Evolutionary conservation across 2,329 filamentous ascomycete genomes (phyloP).

Genomic region (Apiospora malaysiana): DNA sequence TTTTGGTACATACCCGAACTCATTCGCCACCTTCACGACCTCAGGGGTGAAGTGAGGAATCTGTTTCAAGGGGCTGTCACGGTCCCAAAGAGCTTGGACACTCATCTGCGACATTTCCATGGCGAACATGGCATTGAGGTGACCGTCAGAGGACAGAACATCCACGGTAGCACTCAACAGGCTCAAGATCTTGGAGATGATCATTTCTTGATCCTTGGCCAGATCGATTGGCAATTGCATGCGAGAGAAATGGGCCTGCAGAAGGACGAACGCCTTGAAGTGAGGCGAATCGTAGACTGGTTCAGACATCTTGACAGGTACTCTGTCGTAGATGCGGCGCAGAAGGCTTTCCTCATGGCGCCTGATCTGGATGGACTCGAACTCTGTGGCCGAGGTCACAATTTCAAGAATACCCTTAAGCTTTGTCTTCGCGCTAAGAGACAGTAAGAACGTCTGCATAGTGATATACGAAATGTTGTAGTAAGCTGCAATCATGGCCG

Average conservation of each 20-base stretch:
- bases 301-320: slow-evolving; percentile 94
- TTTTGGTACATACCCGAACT: slow-evolving; percentile 67
- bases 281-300: slow-evolving; percentile 89
- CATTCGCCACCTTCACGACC: slow-evolving; percentile 81
- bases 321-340: slow-evolving; percentile 89
- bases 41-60: slow-evolving; percentile 92
- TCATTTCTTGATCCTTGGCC: slow-evolving; percentile 91
- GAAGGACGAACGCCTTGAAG: slow-evolving; percentile 96
- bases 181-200: slow-evolving; percentile 83
- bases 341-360: slow-evolving; percentile 89
- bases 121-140: slow-evolving; percentile 95
- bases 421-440: slow-evolving; percentile 86
- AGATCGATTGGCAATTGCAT: slow-evolving; percentile 97
- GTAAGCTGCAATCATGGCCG: slow-evolving; percentile 97
- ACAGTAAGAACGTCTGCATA: slow-evolving; percentile 97
- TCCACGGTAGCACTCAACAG: slow-evolving; percentile 92
- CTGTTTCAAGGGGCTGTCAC: slow-evolving; percentile 94
- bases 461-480: slow-evolving; percentile 99
- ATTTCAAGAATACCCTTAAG: slow-evolving; percentile 98
- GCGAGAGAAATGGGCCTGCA: slow-evolving; percentile 96
- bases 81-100: slow-evolving; percentile 98
- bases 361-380: slow-evolving; percentile 92
- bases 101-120: slow-evolving; percentile 99
- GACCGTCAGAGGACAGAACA: slow-evolving; percentile 92
- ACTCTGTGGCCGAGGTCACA: slow-evolving; percentile 94